Conservation (phyloP, 176 grass and related monocot genomes). For the Urochloa ruziziensis region DNA sequence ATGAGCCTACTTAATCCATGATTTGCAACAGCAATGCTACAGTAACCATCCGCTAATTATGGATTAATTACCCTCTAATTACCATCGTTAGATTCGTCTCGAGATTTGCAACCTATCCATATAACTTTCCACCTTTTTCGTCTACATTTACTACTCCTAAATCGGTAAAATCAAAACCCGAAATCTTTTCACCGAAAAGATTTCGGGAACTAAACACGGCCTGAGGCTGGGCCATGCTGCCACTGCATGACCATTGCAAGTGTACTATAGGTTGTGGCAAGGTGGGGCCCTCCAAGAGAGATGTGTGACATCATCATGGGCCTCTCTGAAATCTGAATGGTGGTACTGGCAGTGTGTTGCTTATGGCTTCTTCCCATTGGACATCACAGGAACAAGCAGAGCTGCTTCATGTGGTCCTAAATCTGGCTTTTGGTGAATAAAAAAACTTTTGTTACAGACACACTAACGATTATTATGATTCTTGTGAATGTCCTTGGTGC, state of each 20-base stretch:
- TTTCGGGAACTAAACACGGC: no score
- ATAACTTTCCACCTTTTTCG: no score
- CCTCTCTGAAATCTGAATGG: constrained; percentile 32
- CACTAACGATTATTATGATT: neutral
- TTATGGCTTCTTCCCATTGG: constrained; percentile 34
- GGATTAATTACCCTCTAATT: no score
- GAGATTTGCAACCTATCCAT: no score
- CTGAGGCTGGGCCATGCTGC: neutral
- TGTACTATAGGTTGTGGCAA: neutral
- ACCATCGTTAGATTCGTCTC: no score
- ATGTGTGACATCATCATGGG: constrained; percentile 38
- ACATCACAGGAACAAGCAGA: constrained; percentile 18
- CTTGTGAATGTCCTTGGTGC: neutral
- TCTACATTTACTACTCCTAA: no score
- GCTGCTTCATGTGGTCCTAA: constrained; percentile 20
- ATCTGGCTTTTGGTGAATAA: constrained; percentile 6
- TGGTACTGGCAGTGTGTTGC: constrained; percentile 23
- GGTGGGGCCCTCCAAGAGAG: neutral
- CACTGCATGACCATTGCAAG: neutral
- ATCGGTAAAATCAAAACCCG: no score
- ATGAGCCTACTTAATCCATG: no score
- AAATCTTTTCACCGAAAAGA: no score
- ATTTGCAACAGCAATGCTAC: no score
- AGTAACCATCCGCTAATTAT: no score
- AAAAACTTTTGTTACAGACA: neutral